Evolutionary conservation across 345 rosid species (phyloP).

Genomic region (Garcia nutans): DNA sequence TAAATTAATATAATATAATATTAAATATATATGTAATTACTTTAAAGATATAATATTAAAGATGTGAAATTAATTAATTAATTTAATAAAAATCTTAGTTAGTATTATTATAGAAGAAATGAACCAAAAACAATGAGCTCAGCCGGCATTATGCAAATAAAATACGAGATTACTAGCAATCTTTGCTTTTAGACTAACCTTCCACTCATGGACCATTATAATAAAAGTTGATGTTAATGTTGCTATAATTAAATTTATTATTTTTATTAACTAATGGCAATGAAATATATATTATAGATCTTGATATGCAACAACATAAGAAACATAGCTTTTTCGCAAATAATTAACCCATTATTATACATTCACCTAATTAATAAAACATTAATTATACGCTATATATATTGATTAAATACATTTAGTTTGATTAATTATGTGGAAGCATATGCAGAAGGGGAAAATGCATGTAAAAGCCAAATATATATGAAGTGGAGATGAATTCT

Average conservation of each 20-base stretch:
- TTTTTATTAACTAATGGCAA: not conserved
- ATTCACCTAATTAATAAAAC: not conserved
- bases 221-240: slow-evolving; percentile 17
- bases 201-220: slow-evolving; percentile 26
- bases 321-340: slow-evolving; percentile 18
- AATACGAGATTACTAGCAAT: slow-evolving; percentile 28
- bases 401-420: not conserved
- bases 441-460: too few species aligned
- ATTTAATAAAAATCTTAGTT: not conserved
- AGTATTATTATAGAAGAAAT: slow-evolving; percentile 3
- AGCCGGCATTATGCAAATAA: slow-evolving; percentile 35
- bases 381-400: not conserved
- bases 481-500: too few species aligned
- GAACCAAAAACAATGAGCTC: slow-evolving; percentile 43
- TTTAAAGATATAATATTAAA: not conserved
- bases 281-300: not conserved
- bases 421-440: too few species aligned
- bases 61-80: too few species aligned
- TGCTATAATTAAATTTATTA: not conserved
- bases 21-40: not conserved
- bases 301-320: slow-evolving; percentile 24
- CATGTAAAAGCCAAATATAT: too few species aligned
- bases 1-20: too few species aligned
- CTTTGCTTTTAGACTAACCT: slow-evolving; percentile 46
- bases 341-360: too few species aligned